A percentile compares a stretch with the other conserved stretches of the same genome.
These are phyloP conservation scores for Entomophthora muscae DNA, from an alignment of 371 early-diverging fungal species.

Conservation along the genomic window DNA sequence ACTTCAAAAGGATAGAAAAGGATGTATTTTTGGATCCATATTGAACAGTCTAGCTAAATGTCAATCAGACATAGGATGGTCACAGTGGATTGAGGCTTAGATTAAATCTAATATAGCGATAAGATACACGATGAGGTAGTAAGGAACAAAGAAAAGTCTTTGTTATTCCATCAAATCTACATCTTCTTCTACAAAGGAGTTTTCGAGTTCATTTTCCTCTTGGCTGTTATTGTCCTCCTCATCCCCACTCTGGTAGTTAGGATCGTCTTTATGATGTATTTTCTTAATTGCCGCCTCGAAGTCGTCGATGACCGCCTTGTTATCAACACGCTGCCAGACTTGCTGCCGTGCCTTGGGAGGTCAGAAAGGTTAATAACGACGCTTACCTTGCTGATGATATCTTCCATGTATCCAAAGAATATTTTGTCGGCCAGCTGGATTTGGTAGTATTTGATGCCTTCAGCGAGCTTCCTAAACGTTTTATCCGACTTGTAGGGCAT, in stretches of 20 bases:
- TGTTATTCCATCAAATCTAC: too few species aligned
- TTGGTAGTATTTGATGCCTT: conserved; percentile 58
- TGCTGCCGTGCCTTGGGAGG: neutral
- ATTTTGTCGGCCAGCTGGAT: conserved; percentile 70
- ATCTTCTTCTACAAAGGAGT: too few species aligned
- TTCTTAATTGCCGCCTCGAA: neutral
- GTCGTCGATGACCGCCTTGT: neutral
- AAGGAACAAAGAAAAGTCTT: too few species aligned
- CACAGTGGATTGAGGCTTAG: too few species aligned
- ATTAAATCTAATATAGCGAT: too few species aligned
- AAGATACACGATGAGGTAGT: too few species aligned
- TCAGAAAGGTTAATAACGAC: neutral
- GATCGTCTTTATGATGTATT: neutral
- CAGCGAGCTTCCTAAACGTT: conserved; percentile 61
- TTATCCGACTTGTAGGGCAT: conserved; percentile 72
- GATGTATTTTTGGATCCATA: too few species aligned
- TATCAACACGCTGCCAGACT: neutral
- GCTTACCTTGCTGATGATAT: conserved; percentile 64
- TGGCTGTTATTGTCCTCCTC: too few species aligned
- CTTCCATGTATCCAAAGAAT: conserved; percentile 62
- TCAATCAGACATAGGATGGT: too few species aligned
- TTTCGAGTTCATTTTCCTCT: too few species aligned
- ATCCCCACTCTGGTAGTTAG: neutral
- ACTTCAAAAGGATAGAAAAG: too few species aligned
- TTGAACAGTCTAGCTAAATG: too few species aligned